Percentiles rank a stretch among this genome's conserved stretches.
These are phyloP conservation scores for Delphinella strobiligena DNA, from an alignment of 2,329 filamentous ascomycete species.

Conservation along the genomic window DNA sequence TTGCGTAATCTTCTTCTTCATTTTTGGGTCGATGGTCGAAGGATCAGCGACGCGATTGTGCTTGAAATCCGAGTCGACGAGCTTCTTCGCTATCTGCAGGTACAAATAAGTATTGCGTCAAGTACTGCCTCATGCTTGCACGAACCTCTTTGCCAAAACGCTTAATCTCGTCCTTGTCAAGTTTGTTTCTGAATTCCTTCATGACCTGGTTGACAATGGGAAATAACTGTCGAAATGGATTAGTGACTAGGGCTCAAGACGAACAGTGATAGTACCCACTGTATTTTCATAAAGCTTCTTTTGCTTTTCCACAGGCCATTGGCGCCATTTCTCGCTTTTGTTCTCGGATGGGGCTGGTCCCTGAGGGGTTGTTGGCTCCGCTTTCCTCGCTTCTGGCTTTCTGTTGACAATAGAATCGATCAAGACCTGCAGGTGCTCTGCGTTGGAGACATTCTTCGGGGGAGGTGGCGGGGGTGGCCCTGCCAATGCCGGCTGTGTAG, in stretches of 20 bases:
- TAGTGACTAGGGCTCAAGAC: no score
- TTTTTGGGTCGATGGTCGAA: constrained; percentile 55
- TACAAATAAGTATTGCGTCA: constrained; percentile 16
- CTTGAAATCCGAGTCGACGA: constrained; percentile 87
- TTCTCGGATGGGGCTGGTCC: constrained; percentile 40
- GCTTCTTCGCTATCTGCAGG: constrained; percentile 60
- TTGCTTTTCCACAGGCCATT: constrained; percentile 66
- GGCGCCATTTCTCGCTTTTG: constrained; percentile 60
- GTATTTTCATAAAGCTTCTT: constrained; percentile 94
- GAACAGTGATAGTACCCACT: constrained; percentile 31
- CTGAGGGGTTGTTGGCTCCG: constrained; percentile 54
- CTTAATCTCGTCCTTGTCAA: constrained; percentile 67
- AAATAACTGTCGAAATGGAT: constrained; percentile 60
- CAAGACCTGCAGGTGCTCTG: constrained; percentile 63
- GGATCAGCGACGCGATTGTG: constrained; percentile 77
- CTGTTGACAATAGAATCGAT: constrained; percentile 46
- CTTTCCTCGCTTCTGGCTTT: constrained; percentile 41
- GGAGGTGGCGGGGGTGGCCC: constrained; percentile 46
- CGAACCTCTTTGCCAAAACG: constrained; percentile 54
- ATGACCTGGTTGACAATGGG: constrained; percentile 76
- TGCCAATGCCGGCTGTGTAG: constrained; percentile 49
- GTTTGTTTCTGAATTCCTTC: constrained; percentile 75
- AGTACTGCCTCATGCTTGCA: no score
- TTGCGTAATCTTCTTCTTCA: constrained; percentile 69
- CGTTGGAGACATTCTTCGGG: constrained; percentile 56